phyloP scores from a whole-genome alignment of 2,329 filamentous ascomycete species.

The Arachnomyces sp. region DNA sequence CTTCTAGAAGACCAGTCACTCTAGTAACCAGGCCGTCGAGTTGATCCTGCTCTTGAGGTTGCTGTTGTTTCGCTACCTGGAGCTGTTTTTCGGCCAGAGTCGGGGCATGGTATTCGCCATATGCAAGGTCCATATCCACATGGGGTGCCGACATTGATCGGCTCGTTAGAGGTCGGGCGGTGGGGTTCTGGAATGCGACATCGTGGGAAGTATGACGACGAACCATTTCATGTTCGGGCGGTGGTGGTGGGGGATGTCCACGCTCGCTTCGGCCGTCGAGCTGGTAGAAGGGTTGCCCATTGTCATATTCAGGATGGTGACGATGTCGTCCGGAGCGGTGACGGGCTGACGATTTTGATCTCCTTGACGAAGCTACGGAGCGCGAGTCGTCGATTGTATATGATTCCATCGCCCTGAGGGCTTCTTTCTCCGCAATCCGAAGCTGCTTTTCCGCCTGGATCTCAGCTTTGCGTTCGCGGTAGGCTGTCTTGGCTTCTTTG shows the following conservation, averaged over 20 bases:
- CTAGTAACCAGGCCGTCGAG: slow-evolving; percentile 61
- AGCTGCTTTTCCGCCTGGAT: slow-evolving; percentile 62
- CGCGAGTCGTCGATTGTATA: slow-evolving; percentile 41
- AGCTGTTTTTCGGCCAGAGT: slow-evolving; percentile 63
- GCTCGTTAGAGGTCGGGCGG: slow-evolving; percentile 16
- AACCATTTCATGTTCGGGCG: slow-evolving; percentile 17
- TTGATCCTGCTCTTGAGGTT: slow-evolving; percentile 36
- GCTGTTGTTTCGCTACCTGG: slow-evolving; percentile 45
- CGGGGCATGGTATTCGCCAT: slow-evolving; percentile 70
- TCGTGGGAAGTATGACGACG: slow-evolving; percentile 34
- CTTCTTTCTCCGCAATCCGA: slow-evolving; percentile 47
- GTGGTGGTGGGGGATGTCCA: slow-evolving; percentile 15
- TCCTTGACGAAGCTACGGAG: slow-evolving; percentile 35
- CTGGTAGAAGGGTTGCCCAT: slow-evolving; percentile 21
- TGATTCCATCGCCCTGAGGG: slow-evolving; percentile 50
- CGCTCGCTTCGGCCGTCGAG: slow-evolving; percentile 15
- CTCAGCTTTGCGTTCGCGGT: slow-evolving; percentile 78
- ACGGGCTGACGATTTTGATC: slow-evolving; percentile 26
- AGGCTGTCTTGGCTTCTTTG: slow-evolving; percentile 82
- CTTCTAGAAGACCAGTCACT: slow-evolving; percentile 70
- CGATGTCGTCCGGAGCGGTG: slow-evolving; percentile 9
- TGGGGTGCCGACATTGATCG: slow-evolving; percentile 26
- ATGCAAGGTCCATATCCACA: slow-evolving; percentile 87
- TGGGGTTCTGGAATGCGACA: slow-evolving; percentile 20
- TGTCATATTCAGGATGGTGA: slow-evolving; percentile 23